Evolutionary conservation across 768 basidiomycete species (phyloP), one percentile per base, ranked within the genome.

Genomic region (Phylloporus sp.): DNA sequence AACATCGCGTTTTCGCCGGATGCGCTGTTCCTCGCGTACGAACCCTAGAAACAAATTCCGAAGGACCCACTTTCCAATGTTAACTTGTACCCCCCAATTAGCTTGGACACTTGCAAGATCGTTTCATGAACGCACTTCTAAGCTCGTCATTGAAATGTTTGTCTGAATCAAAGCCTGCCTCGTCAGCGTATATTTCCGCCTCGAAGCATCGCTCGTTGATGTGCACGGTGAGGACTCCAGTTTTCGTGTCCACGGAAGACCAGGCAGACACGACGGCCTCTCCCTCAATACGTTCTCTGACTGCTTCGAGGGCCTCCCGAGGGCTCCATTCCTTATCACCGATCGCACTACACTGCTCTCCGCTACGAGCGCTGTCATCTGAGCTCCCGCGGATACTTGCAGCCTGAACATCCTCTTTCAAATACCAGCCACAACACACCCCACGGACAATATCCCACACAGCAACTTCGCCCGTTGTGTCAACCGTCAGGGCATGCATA

Each of bases 101-200:
- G 46, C 32, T 43, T 41, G 27, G 22, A 29, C 6, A 11, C 27
- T 23, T n/a, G 26, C 27, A 46, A 49, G 50, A 29, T 46, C 27
- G 22, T 20, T 23, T 42, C 42, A 32, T 23, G 17, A 32, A 78
- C 86, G 62, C 56, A 92, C 95, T 59, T 64, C 93, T 81, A 14
- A 81, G 72, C 58, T 97, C 95, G 44, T 93, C 90, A 37, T 72
- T 80, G 52, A 82, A 81, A 9, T 76, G 70, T 6, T 76, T 75
- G 44, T 84, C 79, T 22, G 72, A 66, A 0, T 68, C 71, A 59
- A 82, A 83, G 17, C 89, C 90, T 32, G 86, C 80, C 62, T 98
- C 93, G 61, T 97, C 94, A 11, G 89, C 87, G 61, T 94, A 97
- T 3, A 95, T 82, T 68, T 99, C 96, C 6, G 90, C 88, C 45